A percentile compares a stretch with the other conserved stretches of the same genome.
Conservation (phyloP, 129 eudicot genomes). For the Tagetes patula region DNA sequence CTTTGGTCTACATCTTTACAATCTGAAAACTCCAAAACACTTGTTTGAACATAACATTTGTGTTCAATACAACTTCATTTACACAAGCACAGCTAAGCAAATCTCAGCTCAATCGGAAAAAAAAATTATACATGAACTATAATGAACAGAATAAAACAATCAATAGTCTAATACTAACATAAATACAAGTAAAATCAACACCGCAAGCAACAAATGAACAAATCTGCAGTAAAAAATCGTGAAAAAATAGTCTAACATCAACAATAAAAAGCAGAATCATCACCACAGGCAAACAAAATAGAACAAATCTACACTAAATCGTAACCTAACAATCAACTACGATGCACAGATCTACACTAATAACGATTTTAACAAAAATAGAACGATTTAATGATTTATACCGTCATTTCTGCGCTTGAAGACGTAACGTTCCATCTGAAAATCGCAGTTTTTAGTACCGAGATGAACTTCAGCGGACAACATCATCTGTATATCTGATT, state of each 20-base stretch:
- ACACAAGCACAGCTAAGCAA: no score
- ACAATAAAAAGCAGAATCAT: not conserved
- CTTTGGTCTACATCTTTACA: not conserved
- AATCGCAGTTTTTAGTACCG: conserved; percentile 33
- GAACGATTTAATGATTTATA: not conserved
- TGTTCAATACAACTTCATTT: not conserved
- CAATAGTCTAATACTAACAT: not conserved
- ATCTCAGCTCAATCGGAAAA: not conserved
- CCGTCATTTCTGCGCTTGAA: conserved; percentile 40
- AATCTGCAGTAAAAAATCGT: not conserved
- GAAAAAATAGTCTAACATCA: not conserved
- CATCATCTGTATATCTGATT: conserved; percentile 49
- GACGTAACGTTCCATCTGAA: conserved; percentile 35
- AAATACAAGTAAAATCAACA: not conserved
- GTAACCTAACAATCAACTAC: not conserved
- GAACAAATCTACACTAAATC: not conserved
- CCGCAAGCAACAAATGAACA: not conserved
- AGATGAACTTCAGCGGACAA: conserved; percentile 33
- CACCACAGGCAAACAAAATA: not conserved
- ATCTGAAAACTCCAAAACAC: not conserved
- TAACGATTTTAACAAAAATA: not conserved
- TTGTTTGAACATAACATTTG: not conserved
- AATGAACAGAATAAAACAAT: no score
- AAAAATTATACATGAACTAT: no score
- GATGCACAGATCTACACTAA: no score